phyloP scores from a whole-genome alignment of 208 protist genomes.

The Trypanosomatidae sp. region DNA sequence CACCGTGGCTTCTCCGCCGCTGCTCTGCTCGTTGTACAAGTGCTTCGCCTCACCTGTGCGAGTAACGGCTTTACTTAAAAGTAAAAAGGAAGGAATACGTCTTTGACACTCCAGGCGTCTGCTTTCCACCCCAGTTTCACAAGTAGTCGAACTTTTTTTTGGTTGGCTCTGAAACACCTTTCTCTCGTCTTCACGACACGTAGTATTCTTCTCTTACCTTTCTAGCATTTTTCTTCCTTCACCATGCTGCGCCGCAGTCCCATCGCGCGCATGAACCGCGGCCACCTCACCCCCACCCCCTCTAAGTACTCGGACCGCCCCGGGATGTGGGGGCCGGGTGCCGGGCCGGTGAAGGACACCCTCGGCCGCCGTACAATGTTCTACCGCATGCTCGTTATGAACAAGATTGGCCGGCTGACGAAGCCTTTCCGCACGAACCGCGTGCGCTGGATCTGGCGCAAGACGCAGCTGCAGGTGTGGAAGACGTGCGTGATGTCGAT shows the following conservation, averaged over 20 bases:
- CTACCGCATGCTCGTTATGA: conserved; percentile 84
- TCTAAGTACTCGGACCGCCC: conserved; percentile 87
- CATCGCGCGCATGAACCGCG: conserved; percentile 58
- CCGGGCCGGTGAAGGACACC: conserved; percentile 83
- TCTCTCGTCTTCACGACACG: not conserved
- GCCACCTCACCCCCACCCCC: conserved; percentile 72
- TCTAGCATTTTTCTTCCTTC: not conserved
- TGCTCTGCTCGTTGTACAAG: no score
- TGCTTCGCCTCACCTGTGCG: no score
- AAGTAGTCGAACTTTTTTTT: no score
- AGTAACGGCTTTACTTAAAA: no score
- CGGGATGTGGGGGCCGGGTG: conserved; percentile 84
- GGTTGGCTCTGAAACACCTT: no score
- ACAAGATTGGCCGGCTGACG: conserved; percentile 79
- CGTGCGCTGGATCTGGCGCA: conserved; percentile 82
- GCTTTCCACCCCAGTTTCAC: no score
- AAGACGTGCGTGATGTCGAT: conserved; percentile 88
- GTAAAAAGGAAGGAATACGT: no score
- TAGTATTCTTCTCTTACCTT: no score
- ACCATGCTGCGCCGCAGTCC: conserved; percentile 69
- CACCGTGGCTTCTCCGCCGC: no score
- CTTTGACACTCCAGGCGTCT: no score
- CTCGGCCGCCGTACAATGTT: conserved; percentile 81
- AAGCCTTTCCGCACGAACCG: conserved; percentile 86
- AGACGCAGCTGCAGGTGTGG: conserved; percentile 85